Percentiles rank a stretch among this genome's conserved stretches.
These are phyloP conservation scores for Zizania palustris DNA, from an alignment of 202 grass and related monocot species.

Conservation along the genomic window DNA sequence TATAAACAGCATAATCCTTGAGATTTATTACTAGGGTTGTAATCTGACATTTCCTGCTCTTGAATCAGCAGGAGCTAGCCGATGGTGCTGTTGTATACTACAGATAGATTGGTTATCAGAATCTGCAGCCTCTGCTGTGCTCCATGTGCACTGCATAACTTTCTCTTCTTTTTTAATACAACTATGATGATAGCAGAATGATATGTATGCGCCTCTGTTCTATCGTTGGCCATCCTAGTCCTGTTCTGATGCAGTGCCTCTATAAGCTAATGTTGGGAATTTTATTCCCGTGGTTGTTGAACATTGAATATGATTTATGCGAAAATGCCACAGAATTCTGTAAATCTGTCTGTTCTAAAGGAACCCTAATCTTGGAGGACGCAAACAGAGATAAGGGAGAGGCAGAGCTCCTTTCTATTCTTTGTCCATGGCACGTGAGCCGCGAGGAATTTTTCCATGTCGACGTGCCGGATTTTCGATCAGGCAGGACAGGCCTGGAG, in stretches of 20 bases:
- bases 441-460: background rate
- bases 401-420: background rate
- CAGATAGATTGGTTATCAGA: slow-evolving; percentile 54
- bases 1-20: slow-evolving; percentile 40
- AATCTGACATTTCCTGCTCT: slow-evolving; percentile 43
- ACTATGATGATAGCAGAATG: slow-evolving; percentile 24
- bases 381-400: background rate
- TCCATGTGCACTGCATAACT: slow-evolving; percentile 35
- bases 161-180: slow-evolving; percentile 4
- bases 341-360: background rate
- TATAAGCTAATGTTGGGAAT: background rate
- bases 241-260: slow-evolving; percentile 8
- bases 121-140: slow-evolving; percentile 44
- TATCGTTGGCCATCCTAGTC: background rate
- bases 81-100: slow-evolving; percentile 39
- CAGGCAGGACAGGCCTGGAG: slow-evolving; percentile 30
- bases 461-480: slow-evolving; percentile 8
- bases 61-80: slow-evolving; percentile 41
- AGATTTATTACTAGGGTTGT: slow-evolving; percentile 26
- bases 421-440: slow-evolving; percentile 39
- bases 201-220: slow-evolving; percentile 7
- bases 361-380: background rate
- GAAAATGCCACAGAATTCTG: background rate
- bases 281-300: background rate
- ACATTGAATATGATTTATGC: background rate